Base-by-base conservation (phyloP, 257 asterid species). In the Henckelia pumila region DNA sequence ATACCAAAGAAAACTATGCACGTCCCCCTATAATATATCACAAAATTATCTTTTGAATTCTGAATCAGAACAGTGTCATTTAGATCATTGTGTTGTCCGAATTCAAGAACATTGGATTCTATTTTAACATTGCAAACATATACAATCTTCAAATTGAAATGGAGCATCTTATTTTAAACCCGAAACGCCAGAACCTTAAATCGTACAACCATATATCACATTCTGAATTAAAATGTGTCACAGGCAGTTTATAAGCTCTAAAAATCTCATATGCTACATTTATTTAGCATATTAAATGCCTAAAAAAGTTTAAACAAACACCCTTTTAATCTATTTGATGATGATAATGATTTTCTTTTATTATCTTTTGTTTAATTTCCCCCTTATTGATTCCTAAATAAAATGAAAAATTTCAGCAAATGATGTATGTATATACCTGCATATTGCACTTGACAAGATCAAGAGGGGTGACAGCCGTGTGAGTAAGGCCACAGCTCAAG, bases 401-500 rank as follows among this genome's bases (percentile, higher is more conserved):
- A 35, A 3, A 35, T 35, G 47, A 8, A 35, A 35, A 8, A 9
- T 35, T 35, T 16, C n/a, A 40, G 6, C 6, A 40, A 40, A 40
- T 40, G 50, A 11, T 29, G 4, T 5, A 7, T 63, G 4, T 1
- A 20, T n/a, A 20, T n/a, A 89, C 97, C 95, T 90, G 97, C 97
- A 91, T 91, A 58, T 88, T 88, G 77, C 97, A 91, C 84, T 91
- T 91, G 89, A 91, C 83, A 23, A 91, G 72, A 84, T 91, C 97
- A 47, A 91, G 94, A 13, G 97, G 97, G 17, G 97, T 91, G 55
- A 83, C 88, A 16, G 96, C 81, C 78, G 67, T 80, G 79, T 91
- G 97, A 69, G 97, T 88, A 47, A 78, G 71, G 14, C 97, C 97
- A 66, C 96, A 88, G 64, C 96, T 69, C 67, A 88, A 44, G 13